Base-by-base conservation (phyloP, 495 filamentous ascomycete species). In the Aspergillus asperescens region DNA sequence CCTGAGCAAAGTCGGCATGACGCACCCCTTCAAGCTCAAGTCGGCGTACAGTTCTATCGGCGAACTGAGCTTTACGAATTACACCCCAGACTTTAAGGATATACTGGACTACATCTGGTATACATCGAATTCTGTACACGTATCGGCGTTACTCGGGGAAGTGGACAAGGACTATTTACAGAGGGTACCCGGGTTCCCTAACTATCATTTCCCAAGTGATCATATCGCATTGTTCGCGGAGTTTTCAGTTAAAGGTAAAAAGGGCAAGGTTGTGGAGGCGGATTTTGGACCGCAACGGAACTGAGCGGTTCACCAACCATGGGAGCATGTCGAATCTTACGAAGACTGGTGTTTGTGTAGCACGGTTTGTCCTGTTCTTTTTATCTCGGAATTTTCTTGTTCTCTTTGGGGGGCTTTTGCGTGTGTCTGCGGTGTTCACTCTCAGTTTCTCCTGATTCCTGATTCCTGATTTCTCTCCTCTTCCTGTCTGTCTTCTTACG, bases 51-150 rank as follows among this genome's bases (percentile, higher is more conserved):
- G 72, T 27, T 78, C 79, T 0, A 79, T 84, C 10, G 83, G 87
- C n/a, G 89, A 95, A 61, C 67, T 97, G 54, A 81, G 80, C 42
- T 97, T 96, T 67, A 97, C 93, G 31, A 97, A 98, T 70, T 97
- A 96, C 69, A 94, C 90, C 10, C 91, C 93, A 4, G 81, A 80
- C 27, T 98, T 96, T 76, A 83, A 79, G 19, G 90, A 86, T 34
- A 88, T 95, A 44, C 85, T 98, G 52, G 93, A 98, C 66, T 97
- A 97, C 67, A 87, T 97, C 62, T 97, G 89, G 90, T 98, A 90
- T 72, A 88, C 88, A 45, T 89, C 89, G 37, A 97, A 95, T 66
- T 81, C 89, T 24, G 76, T 98, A 37, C 88, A 94, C 63, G 85
- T 95, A 25, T 86, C 88, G 28, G 87, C 83, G 34, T 68, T 98